A percentile compares a stretch with the other conserved stretches of the same genome.
phyloP scores from a whole-genome alignment of 306 rosid genomes.

The Heteromeles arbutifolia region DNA sequence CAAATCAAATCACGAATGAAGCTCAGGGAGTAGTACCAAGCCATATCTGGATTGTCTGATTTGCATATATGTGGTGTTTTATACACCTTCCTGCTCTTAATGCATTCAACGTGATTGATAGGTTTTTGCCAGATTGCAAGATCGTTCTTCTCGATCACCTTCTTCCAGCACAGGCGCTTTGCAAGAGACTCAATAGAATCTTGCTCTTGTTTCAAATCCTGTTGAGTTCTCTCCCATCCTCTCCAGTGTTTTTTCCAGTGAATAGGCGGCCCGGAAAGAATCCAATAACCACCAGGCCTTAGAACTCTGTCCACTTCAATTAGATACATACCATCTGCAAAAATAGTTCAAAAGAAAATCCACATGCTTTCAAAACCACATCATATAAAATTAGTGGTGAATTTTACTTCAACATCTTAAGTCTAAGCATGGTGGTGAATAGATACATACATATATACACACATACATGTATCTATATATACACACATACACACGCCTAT shows the following conservation, averaged over 20 bases:
- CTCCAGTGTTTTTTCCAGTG: slow-evolving; percentile 78
- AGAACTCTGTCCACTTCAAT: slow-evolving; percentile 83
- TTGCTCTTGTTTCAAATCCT: slow-evolving; percentile 82
- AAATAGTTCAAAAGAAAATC: slow-evolving; percentile 1
- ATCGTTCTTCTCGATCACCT: slow-evolving; percentile 64
- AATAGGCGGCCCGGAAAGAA: slow-evolving; percentile 95
- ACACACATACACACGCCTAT: neutral
- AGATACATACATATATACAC: neutral
- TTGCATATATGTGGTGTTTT: slow-evolving; percentile 78
- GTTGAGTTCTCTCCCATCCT: slow-evolving; percentile 89
- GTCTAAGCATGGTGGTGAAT: neutral
- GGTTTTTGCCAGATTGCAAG: slow-evolving; percentile 90
- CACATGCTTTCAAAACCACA: neutral
- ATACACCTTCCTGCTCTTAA: slow-evolving; percentile 34
- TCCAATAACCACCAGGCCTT: slow-evolving; percentile 96
- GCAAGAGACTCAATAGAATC: slow-evolving; percentile 69
- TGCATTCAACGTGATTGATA: slow-evolving; percentile 67
- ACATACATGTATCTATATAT: too few species aligned
- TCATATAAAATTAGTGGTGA: neutral
- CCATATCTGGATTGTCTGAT: slow-evolving; percentile 66
- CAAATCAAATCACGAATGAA: slow-evolving; percentile 5
- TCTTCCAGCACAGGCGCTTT: slow-evolving; percentile 69
- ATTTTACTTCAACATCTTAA: neutral
- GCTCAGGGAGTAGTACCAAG: slow-evolving; percentile 45
- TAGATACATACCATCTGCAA: slow-evolving; percentile 78